phyloP scores from a whole-genome alignment of 2,329 filamentous ascomycete species.

The Corinectria fuckeliana region DNA sequence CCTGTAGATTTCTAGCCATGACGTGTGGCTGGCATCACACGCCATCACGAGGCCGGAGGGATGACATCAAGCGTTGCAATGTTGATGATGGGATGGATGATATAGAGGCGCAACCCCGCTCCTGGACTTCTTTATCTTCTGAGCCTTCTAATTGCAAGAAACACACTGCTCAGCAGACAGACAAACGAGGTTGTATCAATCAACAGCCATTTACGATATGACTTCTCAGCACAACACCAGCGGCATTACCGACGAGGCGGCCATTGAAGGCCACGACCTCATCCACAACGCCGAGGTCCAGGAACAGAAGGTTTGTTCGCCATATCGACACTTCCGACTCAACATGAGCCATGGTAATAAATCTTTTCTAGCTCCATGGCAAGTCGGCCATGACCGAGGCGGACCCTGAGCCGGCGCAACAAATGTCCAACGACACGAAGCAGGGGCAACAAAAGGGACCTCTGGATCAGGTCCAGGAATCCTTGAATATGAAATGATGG shows the following conservation, averaged over 20 bases:
- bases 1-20: slow-evolving; percentile 27
- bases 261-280: slow-evolving; percentile 43
- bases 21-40: slow-evolving; percentile 38
- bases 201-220: background rate
- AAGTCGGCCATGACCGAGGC: slow-evolving; percentile 31
- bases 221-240: slow-evolving; percentile 7
- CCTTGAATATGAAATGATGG: slow-evolving; percentile 36
- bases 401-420: slow-evolving; percentile 21
- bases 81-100: background rate
- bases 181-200: too few species aligned
- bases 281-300: slow-evolving; percentile 45
- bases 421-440: slow-evolving; percentile 1
- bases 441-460: slow-evolving; percentile 22
- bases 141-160: background rate
- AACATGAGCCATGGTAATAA: background rate
- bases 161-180: too few species aligned
- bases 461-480: slow-evolving; percentile 40
- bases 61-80: slow-evolving; percentile 28
- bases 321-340: background rate
- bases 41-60: slow-evolving; percentile 8
- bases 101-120: slow-evolving; percentile 26
- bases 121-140: background rate
- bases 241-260: slow-evolving; percentile 41
- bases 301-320: slow-evolving; percentile 38
- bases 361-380: slow-evolving; percentile 29